Evolutionary conservation across 2,329 filamentous ascomycete species (phyloP), one percentile per base, ranked within the genome.

Genomic region (Aspergillus calidoustus): DNA sequence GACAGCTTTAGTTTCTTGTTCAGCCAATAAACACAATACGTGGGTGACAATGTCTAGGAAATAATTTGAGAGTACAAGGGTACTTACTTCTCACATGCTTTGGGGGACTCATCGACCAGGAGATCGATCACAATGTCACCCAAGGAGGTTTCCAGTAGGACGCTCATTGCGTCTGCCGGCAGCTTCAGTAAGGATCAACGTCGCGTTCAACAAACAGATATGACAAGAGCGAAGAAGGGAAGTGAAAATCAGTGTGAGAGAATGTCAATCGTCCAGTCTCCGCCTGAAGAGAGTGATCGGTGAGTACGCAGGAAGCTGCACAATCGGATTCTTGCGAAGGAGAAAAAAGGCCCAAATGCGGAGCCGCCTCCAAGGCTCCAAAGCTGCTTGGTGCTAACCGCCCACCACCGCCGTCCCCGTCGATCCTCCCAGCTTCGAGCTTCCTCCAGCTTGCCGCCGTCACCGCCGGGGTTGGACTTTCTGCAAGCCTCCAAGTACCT

Each of bases 51-150:
- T 19, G 17, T 22, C 53, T 34, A 22, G 19, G 23, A 15, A 54
- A 31, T 47, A 8, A 44, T 25, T 28, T 28, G 65, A 57, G 56
- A 46, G 54, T 60, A 59, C 54, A 60, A 49, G 51, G 53, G 51
- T n/a, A 84, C 91, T 83, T 82, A 96, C 92, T 98, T 99, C 81
- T 97, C 91, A 83, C 94, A 98, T 69, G 93, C 89, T 77, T 89
- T 94, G 1, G 94, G 95, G 46, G 92, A 91, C 74, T 94, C 91
- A 69, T 96, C 91, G 55, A 95, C 88, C 64, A 97, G 83, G 25
- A 99, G 85, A 76, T 99, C 94, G 71, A 98, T 93, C 67, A 97
- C 94, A 72, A 99, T 91, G 77, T 99, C 95, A 72, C 94, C 94
- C 1, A 89, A 87, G 61, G 91, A 97, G 38, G 95, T 97, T 80